These are phyloP conservation scores for Suillus variegatus DNA, from an alignment of 768 basidiomycete species.

Conservation along the genomic window DNA sequence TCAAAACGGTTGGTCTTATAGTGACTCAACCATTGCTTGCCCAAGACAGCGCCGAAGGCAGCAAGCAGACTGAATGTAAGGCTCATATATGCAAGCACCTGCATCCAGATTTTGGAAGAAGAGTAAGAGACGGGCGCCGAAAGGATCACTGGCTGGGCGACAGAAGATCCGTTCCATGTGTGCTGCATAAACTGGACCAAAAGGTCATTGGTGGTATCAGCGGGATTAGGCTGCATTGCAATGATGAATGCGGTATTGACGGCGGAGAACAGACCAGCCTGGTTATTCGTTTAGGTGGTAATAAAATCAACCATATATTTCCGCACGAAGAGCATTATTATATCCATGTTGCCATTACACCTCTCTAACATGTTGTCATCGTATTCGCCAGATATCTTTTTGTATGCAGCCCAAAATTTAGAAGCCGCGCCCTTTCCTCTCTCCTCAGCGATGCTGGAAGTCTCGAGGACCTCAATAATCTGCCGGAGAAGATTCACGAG, in stretches of 20 bases:
- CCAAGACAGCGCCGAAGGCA: slow-evolving; percentile 15
- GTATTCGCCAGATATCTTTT: neutral
- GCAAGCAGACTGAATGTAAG: slow-evolving; percentile 12
- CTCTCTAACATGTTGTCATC: neutral
- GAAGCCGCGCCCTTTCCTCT: neutral
- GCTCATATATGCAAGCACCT: slow-evolving; percentile 15
- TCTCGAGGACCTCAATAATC: neutral
- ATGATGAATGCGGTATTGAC: slow-evolving; percentile 17
- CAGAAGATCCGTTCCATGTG: neutral
- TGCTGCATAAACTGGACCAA: slow-evolving; percentile 13
- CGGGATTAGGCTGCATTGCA: slow-evolving; percentile 14
- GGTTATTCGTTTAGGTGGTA: neutral
- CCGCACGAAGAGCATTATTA: neutral
- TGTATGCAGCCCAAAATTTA: slow-evolving; percentile 4
- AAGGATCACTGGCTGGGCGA: neutral
- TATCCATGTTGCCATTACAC: neutral
- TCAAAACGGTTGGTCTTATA: neutral
- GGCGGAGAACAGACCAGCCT: slow-evolving; percentile 21
- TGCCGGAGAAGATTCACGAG: neutral
- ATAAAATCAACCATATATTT: neutral
- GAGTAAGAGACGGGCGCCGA: slow-evolving; percentile 6
- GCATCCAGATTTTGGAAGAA: slow-evolving; percentile 9
- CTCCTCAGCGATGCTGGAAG: neutral
- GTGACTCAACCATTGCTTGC: slow-evolving; percentile 17
- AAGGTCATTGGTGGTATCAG: slow-evolving; percentile 13